Evolutionary conservation across 352 stramenopile species (phyloP), one percentile per base, ranked within the genome.

Genomic region (Phytophthora litchii): DNA sequence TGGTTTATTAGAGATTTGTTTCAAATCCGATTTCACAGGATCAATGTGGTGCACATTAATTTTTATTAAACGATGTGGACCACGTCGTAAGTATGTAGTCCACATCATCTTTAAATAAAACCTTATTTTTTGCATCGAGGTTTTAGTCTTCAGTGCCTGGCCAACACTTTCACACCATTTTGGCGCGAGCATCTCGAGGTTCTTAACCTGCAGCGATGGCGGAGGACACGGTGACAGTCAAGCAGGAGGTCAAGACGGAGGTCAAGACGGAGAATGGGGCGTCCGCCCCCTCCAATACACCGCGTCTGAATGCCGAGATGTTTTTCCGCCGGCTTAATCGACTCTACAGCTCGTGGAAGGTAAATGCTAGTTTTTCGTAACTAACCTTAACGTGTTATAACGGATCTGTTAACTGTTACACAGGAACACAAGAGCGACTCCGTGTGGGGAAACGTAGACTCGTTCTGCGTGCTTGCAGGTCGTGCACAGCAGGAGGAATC

Each of bases 241-340:
- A 52, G 44, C 43, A 52, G 43, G 56, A 54, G 52, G 74, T 71
- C 34, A 85, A 80, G 67, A 40, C 66, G 13, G 60, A 63, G 31
- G 65, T 80, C 21, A 79, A 80, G 61, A 49, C 55, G 16, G 76
- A 85, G 63, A 56, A 35, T 14, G 51, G 45, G 21, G 47, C 40
- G 0, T 47, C 54, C 0, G 31, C 64, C 6, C 16, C 59, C 4
- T 32, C 57, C 7, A 64, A 55, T 3, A 54, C 34, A 20, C 86
- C 83, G 49, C 67, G 60, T 38, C 70, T 94, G 38, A 68, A 95
- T 50, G 72, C 75, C 8, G 51, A 60, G 35, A 66, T 93, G 54
- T 95, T 95, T 61, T 95, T 91, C 69, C 82, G 84, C 19, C 86
- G 86, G 3, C 75, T 95, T n/a, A 58, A 89, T 35, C 80, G 68